phyloP scores from a whole-genome alignment of 2,329 filamentous ascomycete species.

The Domatiomyces catenatus region DNA sequence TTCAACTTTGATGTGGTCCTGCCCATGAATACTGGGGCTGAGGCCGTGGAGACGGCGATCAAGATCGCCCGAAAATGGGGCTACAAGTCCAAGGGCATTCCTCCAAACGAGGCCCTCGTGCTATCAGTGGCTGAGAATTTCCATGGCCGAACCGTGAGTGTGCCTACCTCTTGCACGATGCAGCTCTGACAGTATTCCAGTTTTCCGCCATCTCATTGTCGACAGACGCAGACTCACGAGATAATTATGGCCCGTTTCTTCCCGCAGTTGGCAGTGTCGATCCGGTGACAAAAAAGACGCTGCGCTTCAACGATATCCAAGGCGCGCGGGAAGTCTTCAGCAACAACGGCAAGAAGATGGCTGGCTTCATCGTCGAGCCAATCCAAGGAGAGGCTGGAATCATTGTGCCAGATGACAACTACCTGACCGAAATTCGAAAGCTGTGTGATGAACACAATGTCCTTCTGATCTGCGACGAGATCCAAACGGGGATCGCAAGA shows the following conservation, averaged over 20 bases:
- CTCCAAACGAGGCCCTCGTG: slow-evolving; percentile 66
- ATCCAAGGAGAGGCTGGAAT: slow-evolving; percentile 97
- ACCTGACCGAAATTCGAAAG: slow-evolving; percentile 61
- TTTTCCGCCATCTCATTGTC: slow-evolving; percentile 94
- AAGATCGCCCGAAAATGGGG: slow-evolving; percentile 97
- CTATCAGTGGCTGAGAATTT: slow-evolving; percentile 86
- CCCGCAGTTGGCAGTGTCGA: slow-evolving; percentile 67
- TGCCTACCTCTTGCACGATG: not conserved
- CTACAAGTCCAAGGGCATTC: slow-evolving; percentile 87
- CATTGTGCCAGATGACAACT: slow-evolving; percentile 81
- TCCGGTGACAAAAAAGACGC: slow-evolving; percentile 60
- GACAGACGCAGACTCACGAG: slow-evolving; percentile 83
- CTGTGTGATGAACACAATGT: slow-evolving; percentile 94
- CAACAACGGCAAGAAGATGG: slow-evolving; percentile 66
- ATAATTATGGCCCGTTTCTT: slow-evolving; percentile 93
- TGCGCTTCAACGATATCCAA: slow-evolving; percentile 72
- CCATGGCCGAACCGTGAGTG: slow-evolving; percentile 76
- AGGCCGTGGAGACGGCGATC: slow-evolving; percentile 88
- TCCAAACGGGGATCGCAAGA: slow-evolving; percentile 91
- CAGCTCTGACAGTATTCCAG: slow-evolving; percentile 27
- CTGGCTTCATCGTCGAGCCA: slow-evolving; percentile 86
- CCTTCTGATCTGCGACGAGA: slow-evolving; percentile 92
- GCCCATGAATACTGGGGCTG: slow-evolving; percentile 95
- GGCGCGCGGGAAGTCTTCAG: slow-evolving; percentile 69
- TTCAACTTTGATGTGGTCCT: slow-evolving; percentile 97